Evolutionary conservation across 495 filamentous ascomycete species (phyloP).

Genomic region (Penicillium waksmanii): DNA sequence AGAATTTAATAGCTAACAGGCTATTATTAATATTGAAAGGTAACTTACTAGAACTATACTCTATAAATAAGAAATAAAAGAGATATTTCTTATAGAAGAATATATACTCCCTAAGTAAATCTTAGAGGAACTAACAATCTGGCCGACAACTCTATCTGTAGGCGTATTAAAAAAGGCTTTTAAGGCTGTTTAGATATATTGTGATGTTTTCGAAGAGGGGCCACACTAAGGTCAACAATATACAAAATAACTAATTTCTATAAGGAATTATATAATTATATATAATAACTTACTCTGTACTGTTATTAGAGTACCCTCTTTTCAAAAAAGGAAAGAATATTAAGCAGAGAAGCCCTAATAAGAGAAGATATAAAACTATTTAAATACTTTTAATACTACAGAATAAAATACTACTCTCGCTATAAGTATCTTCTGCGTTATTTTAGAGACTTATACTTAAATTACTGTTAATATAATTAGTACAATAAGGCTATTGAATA

Average conservation of each 20-base stretch:
- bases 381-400: constrained; percentile 23
- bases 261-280: neutral
- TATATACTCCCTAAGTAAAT: constrained; percentile 10
- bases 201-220: constrained; percentile 6
- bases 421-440: constrained; percentile 27
- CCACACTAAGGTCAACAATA: constrained; percentile 12
- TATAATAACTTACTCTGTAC: neutral
- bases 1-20: neutral
- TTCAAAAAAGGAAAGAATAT: neutral
- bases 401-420: constrained; percentile 24
- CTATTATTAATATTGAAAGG: constrained; percentile 9
- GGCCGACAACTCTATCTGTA: constrained; percentile 10
- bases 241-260: neutral
- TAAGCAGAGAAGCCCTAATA: constrained; percentile 7
- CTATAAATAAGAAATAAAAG: constrained; percentile 7
- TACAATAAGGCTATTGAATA: constrained; percentile 23
- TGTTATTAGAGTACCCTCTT: neutral
- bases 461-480: constrained; percentile 26
- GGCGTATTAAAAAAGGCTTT: constrained; percentile 14
- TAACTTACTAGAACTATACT: constrained; percentile 2
- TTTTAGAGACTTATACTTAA: constrained; percentile 21
- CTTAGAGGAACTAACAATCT: constrained; percentile 12
- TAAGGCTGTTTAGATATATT: constrained; percentile 15
- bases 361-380: constrained; percentile 6
- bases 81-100: constrained; percentile 6